Percentiles rank a stretch among this genome's conserved stretches.
These are phyloP conservation scores for Yamadazyma aaseri DNA, from an alignment of 1,139 yeast species.

Conservation along the genomic window DNA sequence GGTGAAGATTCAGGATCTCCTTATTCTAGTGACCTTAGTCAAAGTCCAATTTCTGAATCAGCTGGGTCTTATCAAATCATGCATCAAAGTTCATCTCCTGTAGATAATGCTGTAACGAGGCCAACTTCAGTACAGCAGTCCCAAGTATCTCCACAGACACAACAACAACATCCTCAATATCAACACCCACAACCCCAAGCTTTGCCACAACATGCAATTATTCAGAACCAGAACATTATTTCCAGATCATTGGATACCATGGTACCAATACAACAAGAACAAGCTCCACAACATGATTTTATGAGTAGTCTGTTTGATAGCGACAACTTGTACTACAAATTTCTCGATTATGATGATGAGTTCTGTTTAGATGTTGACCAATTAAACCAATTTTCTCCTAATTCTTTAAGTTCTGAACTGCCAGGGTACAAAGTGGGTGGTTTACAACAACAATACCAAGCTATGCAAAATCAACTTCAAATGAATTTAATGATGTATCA, in stretches of 20 bases:
- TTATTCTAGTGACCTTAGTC: conserved; percentile 9
- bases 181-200: neutral
- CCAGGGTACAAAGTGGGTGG: conserved; percentile 2
- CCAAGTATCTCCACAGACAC: neutral
- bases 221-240: too few species aligned
- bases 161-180: neutral
- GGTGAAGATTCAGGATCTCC: conserved; percentile 8
- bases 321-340: conserved; percentile 11
- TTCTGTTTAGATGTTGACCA: conserved; percentile 48
- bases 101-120: neutral
- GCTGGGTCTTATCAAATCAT: conserved; percentile 2
- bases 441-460: conserved; percentile 10
- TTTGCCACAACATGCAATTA: too few species aligned
- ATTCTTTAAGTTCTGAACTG: conserved; percentile 1
- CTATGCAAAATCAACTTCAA: conserved; percentile 12
- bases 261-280: neutral
- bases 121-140: neutral
- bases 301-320: conserved; percentile 6
- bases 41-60: conserved; percentile 8
- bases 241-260: neutral
- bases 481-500: conserved; percentile 12
- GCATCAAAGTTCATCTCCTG: conserved; percentile 1
- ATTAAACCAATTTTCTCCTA: conserved; percentile 22
- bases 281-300: neutral
- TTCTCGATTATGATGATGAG: conserved; percentile 45